Conservation (phyloP, 1,139 yeast species). For the Protomyces inouyei region DNA sequence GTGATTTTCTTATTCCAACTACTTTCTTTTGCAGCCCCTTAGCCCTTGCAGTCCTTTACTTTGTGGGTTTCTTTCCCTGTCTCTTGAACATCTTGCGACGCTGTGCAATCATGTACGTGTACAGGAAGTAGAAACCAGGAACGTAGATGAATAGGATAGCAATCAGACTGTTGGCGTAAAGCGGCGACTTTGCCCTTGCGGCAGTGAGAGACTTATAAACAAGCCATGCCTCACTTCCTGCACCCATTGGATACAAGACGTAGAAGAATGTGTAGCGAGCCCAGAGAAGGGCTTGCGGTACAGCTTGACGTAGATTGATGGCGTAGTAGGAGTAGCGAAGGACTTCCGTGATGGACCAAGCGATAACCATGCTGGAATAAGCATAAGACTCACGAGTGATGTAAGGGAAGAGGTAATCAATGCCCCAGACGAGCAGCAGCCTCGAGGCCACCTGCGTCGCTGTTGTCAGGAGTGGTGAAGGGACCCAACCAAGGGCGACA, state of each 20-base stretch:
- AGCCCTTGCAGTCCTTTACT: background rate
- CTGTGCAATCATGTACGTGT: conserved; percentile 83
- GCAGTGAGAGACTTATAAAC: conserved; percentile 59
- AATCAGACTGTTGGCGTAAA: conserved; percentile 54
- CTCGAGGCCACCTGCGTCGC: conserved; percentile 83
- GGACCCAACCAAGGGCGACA: conserved; percentile 67
- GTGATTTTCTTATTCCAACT: background rate
- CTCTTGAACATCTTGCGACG: conserved; percentile 27
- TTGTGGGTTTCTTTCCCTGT: conserved; percentile 20
- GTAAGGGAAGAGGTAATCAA: conserved; percentile 66
- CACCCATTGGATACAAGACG: conserved; percentile 86
- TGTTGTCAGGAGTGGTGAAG: conserved; percentile 80
- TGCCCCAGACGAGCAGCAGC: conserved; percentile 74
- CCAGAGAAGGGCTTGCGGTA: conserved; percentile 61
- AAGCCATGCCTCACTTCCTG: conserved; percentile 71
- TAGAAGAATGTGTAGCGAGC: conserved; percentile 61
- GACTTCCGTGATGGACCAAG: conserved; percentile 90
- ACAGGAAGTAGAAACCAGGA: conserved; percentile 70
- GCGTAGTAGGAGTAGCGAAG: conserved; percentile 84
- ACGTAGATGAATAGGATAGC: conserved; percentile 49
- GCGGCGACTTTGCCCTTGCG: conserved; percentile 53
- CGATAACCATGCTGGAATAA: conserved; percentile 62
- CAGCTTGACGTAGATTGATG: conserved; percentile 54
- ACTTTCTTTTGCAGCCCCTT: background rate
- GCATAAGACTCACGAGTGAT: conserved; percentile 53